Conservation (phyloP, 176 grass and related monocot species). For the Aegilops tauschii region DNA sequence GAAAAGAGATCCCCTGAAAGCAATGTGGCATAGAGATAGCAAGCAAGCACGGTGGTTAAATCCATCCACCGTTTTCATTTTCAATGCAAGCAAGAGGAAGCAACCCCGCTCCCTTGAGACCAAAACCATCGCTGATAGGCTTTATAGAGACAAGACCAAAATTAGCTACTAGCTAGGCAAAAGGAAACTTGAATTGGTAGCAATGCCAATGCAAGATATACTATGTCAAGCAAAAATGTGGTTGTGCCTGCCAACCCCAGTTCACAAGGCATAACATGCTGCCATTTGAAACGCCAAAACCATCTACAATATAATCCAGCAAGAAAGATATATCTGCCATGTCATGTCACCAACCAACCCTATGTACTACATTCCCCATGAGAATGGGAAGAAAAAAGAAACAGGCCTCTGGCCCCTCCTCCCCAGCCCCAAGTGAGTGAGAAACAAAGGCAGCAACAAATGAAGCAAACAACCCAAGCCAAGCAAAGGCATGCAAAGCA, state of each 20-base stretch:
- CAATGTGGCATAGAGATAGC: neutral
- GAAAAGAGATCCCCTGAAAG: slow-evolving; percentile 18
- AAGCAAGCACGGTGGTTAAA: slow-evolving; percentile 19
- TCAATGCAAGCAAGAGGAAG: neutral
- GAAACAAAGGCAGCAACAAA: slow-evolving; percentile 13
- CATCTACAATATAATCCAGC: neutral
- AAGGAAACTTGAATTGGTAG: slow-evolving; percentile 24
- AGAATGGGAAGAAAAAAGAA: neutral
- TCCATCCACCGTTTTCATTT: neutral
- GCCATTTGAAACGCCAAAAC: neutral
- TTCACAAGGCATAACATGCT: neutral
- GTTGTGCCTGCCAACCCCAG: slow-evolving; percentile 8
- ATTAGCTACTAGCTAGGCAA: slow-evolving; percentile 25
- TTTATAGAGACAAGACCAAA: neutral
- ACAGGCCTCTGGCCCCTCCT: neutral
- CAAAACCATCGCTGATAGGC: slow-evolving; percentile 25
- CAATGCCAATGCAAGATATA: slow-evolving; percentile 31
- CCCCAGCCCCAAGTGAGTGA: neutral
- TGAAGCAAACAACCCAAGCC: slow-evolving; percentile 29
- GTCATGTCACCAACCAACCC: slow-evolving; percentile 32
- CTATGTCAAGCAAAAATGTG: neutral
- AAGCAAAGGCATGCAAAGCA: slow-evolving; percentile 28
- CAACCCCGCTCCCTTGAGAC: slow-evolving; percentile 27
- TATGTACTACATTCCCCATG: neutral
- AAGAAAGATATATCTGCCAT: neutral